Evolutionary conservation across 306 rosid species (phyloP).

Genomic region (Betula pendula): DNA sequence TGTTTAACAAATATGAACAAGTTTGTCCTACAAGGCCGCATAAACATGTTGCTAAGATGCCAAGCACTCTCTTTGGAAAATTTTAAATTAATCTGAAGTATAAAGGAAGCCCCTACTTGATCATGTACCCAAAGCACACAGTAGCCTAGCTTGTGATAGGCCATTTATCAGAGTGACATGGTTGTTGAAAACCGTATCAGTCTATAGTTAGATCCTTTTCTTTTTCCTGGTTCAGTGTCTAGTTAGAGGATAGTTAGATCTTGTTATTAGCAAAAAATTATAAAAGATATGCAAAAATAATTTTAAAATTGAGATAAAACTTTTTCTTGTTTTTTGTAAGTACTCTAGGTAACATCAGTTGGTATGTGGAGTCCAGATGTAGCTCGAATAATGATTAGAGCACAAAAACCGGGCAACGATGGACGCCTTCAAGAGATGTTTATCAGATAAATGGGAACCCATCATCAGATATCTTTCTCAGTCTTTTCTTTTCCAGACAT

Average conservation of each 20-base stretch:
- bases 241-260: background rate
- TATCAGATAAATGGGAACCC: background rate
- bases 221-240: background rate
- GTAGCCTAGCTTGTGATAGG: background rate
- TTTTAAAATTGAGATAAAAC: no score
- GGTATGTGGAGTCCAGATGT: background rate
- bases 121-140: background rate
- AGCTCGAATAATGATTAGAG: background rate
- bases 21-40: background rate
- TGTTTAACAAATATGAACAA: background rate
- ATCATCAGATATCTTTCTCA: background rate
- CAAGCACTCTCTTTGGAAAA: background rate
- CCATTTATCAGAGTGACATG: background rate
- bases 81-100: no score
- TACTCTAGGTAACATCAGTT: background rate
- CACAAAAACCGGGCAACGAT: background rate
- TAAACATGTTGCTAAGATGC: no score
- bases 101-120: background rate
- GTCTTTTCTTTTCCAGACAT: background rate
- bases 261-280: background rate
- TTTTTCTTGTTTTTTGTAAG: no score
- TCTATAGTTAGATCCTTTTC: background rate
- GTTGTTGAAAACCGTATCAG: background rate
- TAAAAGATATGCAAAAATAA: no score
- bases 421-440: background rate